These are phyloP conservation scores for Nicotiana tabacum DNA, from an alignment of 257 asterid genomes.

Conservation along the genomic window DNA sequence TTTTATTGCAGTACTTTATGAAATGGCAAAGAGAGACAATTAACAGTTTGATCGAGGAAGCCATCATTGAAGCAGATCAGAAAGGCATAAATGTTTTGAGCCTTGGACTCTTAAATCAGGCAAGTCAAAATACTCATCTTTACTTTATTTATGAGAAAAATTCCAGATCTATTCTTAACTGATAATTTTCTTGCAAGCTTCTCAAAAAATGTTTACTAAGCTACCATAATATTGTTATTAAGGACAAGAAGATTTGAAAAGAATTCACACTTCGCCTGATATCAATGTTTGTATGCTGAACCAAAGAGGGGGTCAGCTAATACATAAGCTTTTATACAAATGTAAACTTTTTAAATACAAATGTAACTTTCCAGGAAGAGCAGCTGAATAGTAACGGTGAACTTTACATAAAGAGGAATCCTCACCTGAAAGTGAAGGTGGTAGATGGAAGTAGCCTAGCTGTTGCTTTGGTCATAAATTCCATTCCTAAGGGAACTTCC, in stretches of 20 bases:
- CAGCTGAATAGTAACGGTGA: constrained; percentile 56
- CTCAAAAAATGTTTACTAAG: not conserved
- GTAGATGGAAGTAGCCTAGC: constrained; percentile 50
- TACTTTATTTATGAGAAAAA: not conserved
- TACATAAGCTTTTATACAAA: not conserved
- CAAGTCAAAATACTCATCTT: constrained; percentile 13
- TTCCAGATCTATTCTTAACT: not conserved
- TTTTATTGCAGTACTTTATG: constrained; percentile 55
- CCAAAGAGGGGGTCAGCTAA: not conserved
- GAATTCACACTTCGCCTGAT: not conserved
- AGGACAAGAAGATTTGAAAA: not conserved
- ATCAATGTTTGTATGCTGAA: not conserved
- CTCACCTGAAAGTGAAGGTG: constrained; percentile 58
- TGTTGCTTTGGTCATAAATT: too few relatives aligned
- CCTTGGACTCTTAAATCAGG: constrained; percentile 78
- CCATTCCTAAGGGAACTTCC: too few relatives aligned
- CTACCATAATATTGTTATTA: not conserved
- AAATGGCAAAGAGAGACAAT: constrained; percentile 64
- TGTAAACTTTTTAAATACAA: too few relatives aligned
- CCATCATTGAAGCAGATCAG: constrained; percentile 54
- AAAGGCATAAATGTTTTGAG: constrained; percentile 59
- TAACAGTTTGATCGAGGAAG: constrained; percentile 57
- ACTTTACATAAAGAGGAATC: constrained; percentile 44
- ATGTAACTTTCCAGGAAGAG: constrained; percentile 39
- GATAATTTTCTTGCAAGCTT: not conserved